Base-by-base conservation (phyloP, 805 yeast genomes). In the Zygosaccharomyces bisporus region DNA sequence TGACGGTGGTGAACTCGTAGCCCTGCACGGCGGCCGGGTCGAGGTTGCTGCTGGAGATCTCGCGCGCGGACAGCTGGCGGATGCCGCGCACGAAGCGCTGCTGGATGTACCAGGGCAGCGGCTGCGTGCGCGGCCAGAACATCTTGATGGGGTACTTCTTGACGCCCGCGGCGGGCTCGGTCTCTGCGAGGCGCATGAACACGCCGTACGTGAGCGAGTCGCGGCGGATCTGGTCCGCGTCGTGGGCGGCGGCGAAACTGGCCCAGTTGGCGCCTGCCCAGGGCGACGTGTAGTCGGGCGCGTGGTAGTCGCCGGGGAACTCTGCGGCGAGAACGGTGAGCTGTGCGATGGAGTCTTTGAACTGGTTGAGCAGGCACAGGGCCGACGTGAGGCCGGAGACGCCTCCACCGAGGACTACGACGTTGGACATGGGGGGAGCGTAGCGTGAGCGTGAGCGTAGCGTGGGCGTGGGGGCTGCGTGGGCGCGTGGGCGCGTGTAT, bases 211-310 rank as follows among this genome's bases (percentile, higher is more conserved):
- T 77, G 2, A 71, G 61, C 23, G 62, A 61, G 54, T 82, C 88
- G 16, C 67, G 54, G 10, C 64, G 56, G 45, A 73, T 77, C 16
- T 68, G 58, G 6, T 50, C 56, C 4, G 25, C 29, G 16, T 76
- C 77, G 3, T 67, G 66, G 1, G 49, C 46, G 1, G 53, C 32
- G 2, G 85, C 86, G 63, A 79, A 78, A 9, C 83, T 75, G 38
- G 68, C 70, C 86, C 87, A 82, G 53, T 81, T 78, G 36, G 87
- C 89, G 3, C 88, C 88, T 0, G 87, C 88, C 58, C 71, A 76
- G 3, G 87, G 86, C 0, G 84, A 79, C 2, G 85, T 73, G 56
- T 78, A 82, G 7, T 72, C 71, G 10, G 62, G 62, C 32, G 72
- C 66, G 40, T 73, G 71, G 23, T 67, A 56, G 42, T 81, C 86